These are phyloP conservation scores for Lophium mytilinum DNA, from an alignment of 495 filamentous ascomycete species.

Conservation along the genomic window DNA sequence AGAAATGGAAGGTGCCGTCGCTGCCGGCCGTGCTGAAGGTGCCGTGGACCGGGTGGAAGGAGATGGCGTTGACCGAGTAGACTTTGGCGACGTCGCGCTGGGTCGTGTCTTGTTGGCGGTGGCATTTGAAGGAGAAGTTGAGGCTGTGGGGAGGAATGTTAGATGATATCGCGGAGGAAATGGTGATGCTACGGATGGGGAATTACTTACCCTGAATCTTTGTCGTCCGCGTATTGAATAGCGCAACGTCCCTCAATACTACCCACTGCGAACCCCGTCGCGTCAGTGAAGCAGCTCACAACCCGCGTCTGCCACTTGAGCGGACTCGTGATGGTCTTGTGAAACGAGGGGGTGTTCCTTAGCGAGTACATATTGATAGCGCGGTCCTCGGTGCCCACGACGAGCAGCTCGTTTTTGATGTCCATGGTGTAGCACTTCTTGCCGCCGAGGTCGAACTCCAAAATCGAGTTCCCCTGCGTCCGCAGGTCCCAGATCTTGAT, in stretches of 20 bases:
- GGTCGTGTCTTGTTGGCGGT: constrained; percentile 63
- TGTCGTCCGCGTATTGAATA: constrained; percentile 83
- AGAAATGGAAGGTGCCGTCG: constrained; percentile 79
- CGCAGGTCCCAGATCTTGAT: constrained; percentile 94
- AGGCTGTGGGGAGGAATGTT: constrained; percentile 35
- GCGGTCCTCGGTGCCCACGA: constrained; percentile 77
- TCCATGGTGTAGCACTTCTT: constrained; percentile 88
- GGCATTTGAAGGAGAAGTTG: constrained; percentile 92
- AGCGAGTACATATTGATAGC: constrained; percentile 84
- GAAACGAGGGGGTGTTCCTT: constrained; percentile 65
- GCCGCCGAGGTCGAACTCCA: constrained; percentile 57
- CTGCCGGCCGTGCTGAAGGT: constrained; percentile 86
- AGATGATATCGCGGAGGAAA: not conserved
- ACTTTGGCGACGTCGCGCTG: constrained; percentile 65
- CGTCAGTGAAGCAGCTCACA: constrained; percentile 76
- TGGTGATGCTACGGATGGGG: not conserved
- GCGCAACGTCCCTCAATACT: constrained; percentile 85
- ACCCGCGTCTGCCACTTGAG: constrained; percentile 84
- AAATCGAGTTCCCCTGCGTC: constrained; percentile 42
- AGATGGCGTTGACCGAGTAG: constrained; percentile 81
- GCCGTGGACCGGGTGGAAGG: constrained; percentile 78
- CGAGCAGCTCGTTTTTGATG: constrained; percentile 66
- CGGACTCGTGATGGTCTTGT: constrained; percentile 75
- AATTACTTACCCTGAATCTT: constrained; percentile 59
- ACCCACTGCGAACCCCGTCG: constrained; percentile 75